Conservation (phyloP, 2,329 filamentous ascomycete genomes). For the Cladosporium sp. region DNA sequence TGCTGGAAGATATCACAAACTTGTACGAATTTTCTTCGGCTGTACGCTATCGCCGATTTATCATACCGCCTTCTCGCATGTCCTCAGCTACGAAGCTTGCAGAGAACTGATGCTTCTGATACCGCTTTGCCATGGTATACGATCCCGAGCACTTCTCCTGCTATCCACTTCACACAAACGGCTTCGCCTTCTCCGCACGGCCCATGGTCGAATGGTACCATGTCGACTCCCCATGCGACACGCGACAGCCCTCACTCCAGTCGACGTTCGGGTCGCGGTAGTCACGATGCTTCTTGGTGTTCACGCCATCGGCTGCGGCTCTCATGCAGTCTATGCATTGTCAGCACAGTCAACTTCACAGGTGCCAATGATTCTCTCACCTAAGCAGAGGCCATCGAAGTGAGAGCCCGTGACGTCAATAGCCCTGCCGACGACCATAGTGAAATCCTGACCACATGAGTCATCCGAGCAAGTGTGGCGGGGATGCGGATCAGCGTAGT, state of each 20-base stretch:
- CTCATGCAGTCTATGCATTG: neutral
- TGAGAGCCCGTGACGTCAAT: neutral
- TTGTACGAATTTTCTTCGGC: too few relatives aligned
- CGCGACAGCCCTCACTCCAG: slow-evolving; percentile 33
- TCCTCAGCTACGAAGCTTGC: too few relatives aligned
- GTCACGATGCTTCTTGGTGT: slow-evolving; percentile 21
- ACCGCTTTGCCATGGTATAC: too few relatives aligned
- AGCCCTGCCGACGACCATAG: neutral
- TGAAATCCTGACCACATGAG: neutral
- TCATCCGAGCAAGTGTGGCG: neutral
- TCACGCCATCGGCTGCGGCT: neutral
- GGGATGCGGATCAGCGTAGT: slow-evolving; percentile 15
- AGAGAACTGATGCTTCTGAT: too few relatives aligned
- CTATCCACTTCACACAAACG: neutral
- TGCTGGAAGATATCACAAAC: too few relatives aligned
- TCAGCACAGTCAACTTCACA: neutral
- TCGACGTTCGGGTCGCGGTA: slow-evolving; percentile 21
- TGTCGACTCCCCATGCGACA: slow-evolving; percentile 31
- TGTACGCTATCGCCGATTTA: too few relatives aligned
- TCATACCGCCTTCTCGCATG: too few relatives aligned
- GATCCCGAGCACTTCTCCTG: too few relatives aligned
- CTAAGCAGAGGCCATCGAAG: slow-evolving; percentile 37
- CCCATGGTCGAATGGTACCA: slow-evolving; percentile 36
- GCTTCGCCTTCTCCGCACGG: slow-evolving; percentile 16
- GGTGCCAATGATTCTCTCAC: neutral